Conservation (phyloP, 2,329 filamentous ascomycete genomes). For the Colletotrichum eleusines region DNA sequence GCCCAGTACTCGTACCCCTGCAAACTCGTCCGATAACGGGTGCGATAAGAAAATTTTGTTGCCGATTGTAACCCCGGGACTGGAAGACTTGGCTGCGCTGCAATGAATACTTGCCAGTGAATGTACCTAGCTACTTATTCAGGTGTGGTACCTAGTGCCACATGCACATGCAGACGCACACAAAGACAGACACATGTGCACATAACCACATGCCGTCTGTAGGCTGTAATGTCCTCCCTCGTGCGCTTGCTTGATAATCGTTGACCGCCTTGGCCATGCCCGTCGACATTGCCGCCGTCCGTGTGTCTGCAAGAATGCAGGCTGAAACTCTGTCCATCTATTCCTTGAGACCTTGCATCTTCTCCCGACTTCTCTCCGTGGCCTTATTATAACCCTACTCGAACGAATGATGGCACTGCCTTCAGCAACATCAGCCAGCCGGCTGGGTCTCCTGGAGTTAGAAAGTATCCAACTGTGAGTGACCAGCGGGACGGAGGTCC, state of each 20-base stretch:
- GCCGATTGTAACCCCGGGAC: constrained; percentile 1
- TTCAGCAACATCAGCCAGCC: background rate
- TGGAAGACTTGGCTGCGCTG: constrained; percentile 4
- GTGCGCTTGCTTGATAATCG: background rate
- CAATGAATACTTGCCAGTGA: background rate
- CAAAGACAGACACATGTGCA: constrained; percentile 11
- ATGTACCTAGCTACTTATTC: too few species aligned
- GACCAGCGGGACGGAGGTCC: background rate
- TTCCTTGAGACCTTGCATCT: background rate
- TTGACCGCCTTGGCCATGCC: constrained; percentile 29
- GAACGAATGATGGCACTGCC: background rate
- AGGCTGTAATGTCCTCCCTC: constrained; percentile 13
- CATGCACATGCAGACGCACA: constrained; percentile 11
- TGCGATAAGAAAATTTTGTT: constrained; percentile 21
- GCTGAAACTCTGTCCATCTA: constrained; percentile 4
- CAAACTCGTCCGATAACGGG: constrained; percentile 8
- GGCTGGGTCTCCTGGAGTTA: background rate
- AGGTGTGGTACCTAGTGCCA: background rate
- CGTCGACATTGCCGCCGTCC: constrained; percentile 3
- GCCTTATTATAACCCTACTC: background rate
- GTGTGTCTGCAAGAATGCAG: background rate
- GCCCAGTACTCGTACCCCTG: constrained; percentile 1
- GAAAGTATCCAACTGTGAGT: background rate
- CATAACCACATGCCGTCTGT: constrained; percentile 19
- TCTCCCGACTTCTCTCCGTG: background rate